Base-by-base conservation (phyloP, 1,139 yeast species). In the Debaryomyces nepalensis region DNA sequence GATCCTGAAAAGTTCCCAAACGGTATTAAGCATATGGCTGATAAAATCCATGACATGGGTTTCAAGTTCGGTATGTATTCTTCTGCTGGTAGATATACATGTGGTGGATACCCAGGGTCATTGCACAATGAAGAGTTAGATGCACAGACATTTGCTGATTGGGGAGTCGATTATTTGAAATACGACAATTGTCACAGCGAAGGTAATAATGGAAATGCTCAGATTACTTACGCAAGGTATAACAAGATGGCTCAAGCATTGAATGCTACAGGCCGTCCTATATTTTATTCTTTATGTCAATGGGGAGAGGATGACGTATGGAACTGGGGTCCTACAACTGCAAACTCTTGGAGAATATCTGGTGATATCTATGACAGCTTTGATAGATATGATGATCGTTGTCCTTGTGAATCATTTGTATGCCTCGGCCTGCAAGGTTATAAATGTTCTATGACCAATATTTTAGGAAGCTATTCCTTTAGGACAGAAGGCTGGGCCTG, bases 181-280 rank as follows among this genome's bases (percentile, higher is more conserved):
- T 61, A 61, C 45, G 66, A 61, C 39, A 61, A 61, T 43, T 61
- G 66, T 45, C 54, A 43, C 46, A 58, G 58, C 41, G 51, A 50
- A 26, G 64, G 64, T 6, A 46, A 43, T 29, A 48, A 50, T 29
- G 64, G 64, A 5, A 46, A 52, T 9, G 55, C 59, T 3, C 43
- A 51, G 22, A 41, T 49, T 9, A 52, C 58, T 12, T 58, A 43
- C 41, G 37, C 51, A 14, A 50, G 64, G n/a, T 60, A 59, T 46
- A 45, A 51, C 39, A 43, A 37, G 8, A 60, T 60, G 65, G 51
- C 61, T 2, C 50, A 58, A 16, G 64, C 65, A 5, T 49, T 60
- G 34, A 49, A 50, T 31, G 45, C 46, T 9, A 55, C 64, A 3
- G 64, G 63, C n/a, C 49, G 61, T 15, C 51, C 57, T 2, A 57